Conservation (phyloP, 805 yeast genomes). For the Barnettozyma pratensis region DNA sequence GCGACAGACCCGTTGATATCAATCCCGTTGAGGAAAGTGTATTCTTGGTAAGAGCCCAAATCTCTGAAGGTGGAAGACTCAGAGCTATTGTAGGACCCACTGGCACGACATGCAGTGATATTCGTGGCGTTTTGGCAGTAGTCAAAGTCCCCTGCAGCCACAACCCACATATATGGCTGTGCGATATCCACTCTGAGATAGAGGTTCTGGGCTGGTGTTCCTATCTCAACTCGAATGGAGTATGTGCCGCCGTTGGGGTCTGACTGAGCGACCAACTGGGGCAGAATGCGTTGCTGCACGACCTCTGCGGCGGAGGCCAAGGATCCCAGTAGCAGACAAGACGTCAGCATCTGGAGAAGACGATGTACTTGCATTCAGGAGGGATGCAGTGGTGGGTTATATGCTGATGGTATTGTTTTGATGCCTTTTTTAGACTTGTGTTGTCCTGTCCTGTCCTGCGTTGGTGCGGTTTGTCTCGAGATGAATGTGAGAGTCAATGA, state of each 20-base stretch:
- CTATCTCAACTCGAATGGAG: slow-evolving; percentile 29
- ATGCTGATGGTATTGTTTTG: not conserved
- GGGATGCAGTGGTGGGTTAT: no score
- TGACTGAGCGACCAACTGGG: not conserved
- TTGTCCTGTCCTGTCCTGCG: not conserved
- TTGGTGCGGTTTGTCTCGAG: not conserved
- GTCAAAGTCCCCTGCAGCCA: slow-evolving; percentile 3
- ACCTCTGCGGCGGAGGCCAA: not conserved
- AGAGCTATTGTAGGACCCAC: slow-evolving; percentile 12
- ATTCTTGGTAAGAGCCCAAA: not conserved
- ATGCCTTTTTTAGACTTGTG: not conserved
- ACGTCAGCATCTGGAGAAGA: no score
- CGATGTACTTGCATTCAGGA: no score
- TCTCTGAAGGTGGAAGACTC: slow-evolving; percentile 6
- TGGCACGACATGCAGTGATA: slow-evolving; percentile 8
- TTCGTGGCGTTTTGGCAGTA: not conserved
- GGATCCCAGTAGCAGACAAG: not conserved
- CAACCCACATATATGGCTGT: slow-evolving; percentile 35
- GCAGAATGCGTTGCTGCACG: not conserved
- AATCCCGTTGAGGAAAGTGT: slow-evolving; percentile 13
- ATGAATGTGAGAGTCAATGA: not conserved
- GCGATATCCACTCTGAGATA: slow-evolving; percentile 31
- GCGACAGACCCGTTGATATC: slow-evolving; percentile 17
- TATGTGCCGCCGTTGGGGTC: slow-evolving; percentile 14
- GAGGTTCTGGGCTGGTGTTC: slow-evolving; percentile 27